These are phyloP conservation scores for Discostella stelligeroides DNA, from an alignment of 108 stramenopile genomes.

Conservation along the genomic window DNA sequence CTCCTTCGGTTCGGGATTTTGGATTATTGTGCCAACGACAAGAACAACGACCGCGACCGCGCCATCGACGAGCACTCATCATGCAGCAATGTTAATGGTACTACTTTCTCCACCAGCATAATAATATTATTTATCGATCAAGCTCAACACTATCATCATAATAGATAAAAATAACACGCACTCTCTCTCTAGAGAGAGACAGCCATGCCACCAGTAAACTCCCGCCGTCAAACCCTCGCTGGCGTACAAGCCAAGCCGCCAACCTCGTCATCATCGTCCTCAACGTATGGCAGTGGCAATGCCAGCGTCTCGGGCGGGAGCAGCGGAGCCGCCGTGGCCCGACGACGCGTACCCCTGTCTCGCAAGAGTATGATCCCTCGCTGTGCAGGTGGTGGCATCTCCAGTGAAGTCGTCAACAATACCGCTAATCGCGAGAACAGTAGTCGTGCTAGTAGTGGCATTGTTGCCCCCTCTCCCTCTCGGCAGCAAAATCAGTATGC, in stretches of 20 bases:
- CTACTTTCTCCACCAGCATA: no score
- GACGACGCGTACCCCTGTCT: slow-evolving; percentile 24
- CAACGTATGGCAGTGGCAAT: background rate
- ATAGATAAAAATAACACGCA: background rate
- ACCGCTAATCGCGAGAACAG: slow-evolving; percentile 21
- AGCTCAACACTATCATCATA: no score
- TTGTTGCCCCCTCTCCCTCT: slow-evolving; percentile 29
- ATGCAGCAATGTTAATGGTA: no score
- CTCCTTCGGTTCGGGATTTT: no score
- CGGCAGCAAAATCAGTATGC: slow-evolving; percentile 11
- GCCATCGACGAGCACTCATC: no score
- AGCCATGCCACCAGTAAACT: slow-evolving; percentile 25
- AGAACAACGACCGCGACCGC: no score
- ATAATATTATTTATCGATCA: no score
- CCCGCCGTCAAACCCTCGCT: slow-evolving; percentile 49
- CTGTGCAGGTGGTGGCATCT: slow-evolving; percentile 15
- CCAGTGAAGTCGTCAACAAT: background rate
- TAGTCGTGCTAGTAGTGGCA: slow-evolving; percentile 7
- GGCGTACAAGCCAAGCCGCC: slow-evolving; percentile 30
- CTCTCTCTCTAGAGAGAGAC: no score
- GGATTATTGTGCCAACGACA: no score
- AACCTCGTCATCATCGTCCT: slow-evolving; percentile 8
- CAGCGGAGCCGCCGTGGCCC: slow-evolving; percentile 4
- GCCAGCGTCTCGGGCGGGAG: slow-evolving; percentile 12
- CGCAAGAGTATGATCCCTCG: slow-evolving; percentile 47